These are phyloP conservation scores for Diaporthe capsici DNA, from an alignment of 2,329 filamentous ascomycete genomes.

Conservation along the genomic window DNA sequence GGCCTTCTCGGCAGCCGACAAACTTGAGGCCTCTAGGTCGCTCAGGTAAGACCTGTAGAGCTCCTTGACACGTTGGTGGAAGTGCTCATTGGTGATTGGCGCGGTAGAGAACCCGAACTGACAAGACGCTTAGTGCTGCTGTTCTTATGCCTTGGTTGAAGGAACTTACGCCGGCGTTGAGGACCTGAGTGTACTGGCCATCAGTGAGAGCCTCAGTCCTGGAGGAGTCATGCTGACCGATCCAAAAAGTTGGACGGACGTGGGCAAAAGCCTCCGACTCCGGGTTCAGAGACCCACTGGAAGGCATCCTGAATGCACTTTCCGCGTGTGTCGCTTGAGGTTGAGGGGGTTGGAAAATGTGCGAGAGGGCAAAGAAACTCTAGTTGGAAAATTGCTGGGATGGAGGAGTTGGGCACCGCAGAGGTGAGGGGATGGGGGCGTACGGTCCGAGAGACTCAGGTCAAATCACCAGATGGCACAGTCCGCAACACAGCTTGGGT, in stretches of 20 bases:
- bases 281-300: constrained; percentile 46
- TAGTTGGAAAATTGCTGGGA: constrained; percentile 37
- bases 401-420: constrained; percentile 9
- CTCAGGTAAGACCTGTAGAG: constrained; percentile 71
- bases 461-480: neutral
- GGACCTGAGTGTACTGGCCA: constrained; percentile 75
- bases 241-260: constrained; percentile 68
- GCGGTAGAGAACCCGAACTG: constrained; percentile 86
- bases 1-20: constrained; percentile 55
- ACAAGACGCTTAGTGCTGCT: neutral
- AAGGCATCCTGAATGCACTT: constrained; percentile 41
- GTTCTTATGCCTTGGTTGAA: constrained; percentile 28
- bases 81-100: constrained; percentile 81
- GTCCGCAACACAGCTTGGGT: neutral
- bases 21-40: constrained; percentile 52
- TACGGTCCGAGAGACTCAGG: neutral
- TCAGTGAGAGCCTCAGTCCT: constrained; percentile 73
- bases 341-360: constrained; percentile 8
- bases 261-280: constrained; percentile 49
- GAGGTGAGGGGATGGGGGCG: constrained; percentile 11
- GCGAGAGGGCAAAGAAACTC: constrained; percentile 19
- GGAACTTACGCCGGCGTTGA: constrained; percentile 77
- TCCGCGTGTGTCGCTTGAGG: constrained; percentile 26
- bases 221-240: constrained; percentile 81
- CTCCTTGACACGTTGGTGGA: constrained; percentile 76